Conservation (phyloP, 805 yeast genomes). For the Pichia thaimueangensis region DNA sequence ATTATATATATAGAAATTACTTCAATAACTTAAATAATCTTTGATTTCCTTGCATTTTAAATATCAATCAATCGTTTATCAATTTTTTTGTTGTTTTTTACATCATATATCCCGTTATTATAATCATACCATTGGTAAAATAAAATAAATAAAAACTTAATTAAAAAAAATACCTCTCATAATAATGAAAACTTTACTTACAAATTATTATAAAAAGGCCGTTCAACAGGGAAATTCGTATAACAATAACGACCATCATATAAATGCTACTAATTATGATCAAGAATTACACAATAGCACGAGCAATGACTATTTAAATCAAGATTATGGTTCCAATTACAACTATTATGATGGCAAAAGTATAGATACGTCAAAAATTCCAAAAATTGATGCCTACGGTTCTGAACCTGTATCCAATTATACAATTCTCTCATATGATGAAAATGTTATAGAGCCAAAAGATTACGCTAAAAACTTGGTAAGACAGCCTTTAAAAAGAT, state of each 20-base stretch:
- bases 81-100: no score
- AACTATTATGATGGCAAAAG: not conserved
- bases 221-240: not conserved
- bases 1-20: no score
- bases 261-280: no score
- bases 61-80: no score
- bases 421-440: slow-evolving; percentile 17
- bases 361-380: not conserved
- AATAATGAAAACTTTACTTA: not conserved
- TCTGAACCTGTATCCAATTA: not conserved
- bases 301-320: not conserved
- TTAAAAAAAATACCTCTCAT: no score
- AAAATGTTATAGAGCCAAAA: slow-evolving; percentile 19
- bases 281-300: not conserved
- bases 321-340: not conserved
- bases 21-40: no score
- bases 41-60: no score
- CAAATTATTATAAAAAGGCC: not conserved
- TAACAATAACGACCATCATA: not conserved
- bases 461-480: slow-evolving; percentile 25
- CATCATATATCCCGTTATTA: no score
- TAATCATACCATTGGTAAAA: no score
- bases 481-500: slow-evolving; percentile 34
- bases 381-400: not conserved
- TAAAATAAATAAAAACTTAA: no score